Evolutionary conservation across 345 rosid genomes (phyloP).

Genomic region (Moringa oleifera): DNA sequence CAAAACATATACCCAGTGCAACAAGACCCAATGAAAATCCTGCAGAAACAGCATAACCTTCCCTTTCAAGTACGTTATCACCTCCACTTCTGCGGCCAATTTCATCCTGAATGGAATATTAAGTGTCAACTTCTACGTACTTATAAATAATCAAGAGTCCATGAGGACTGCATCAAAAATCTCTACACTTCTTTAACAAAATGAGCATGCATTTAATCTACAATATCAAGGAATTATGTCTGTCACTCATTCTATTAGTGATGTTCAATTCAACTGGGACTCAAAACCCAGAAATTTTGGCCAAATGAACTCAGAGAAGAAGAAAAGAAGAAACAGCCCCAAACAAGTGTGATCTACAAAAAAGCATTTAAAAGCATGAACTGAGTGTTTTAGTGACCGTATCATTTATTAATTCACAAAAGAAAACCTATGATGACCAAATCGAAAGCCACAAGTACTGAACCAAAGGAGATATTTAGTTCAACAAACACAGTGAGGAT

Average conservation of each 20-base stretch:
- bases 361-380: not conserved
- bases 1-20: constrained; percentile 64
- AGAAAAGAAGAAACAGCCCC: too few relatives aligned
- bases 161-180: constrained; percentile 1
- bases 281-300: constrained; percentile 2
- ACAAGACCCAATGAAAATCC: constrained; percentile 97
- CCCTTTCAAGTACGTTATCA: constrained; percentile 98
- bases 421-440: constrained; percentile 7
- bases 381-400: not conserved
- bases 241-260: not conserved
- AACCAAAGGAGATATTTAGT: not conserved
- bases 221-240: constrained; percentile 1
- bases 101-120: constrained; percentile 56
- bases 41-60: constrained; percentile 98
- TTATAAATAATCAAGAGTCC: constrained; percentile 12
- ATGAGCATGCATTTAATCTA: not conserved
- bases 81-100: constrained; percentile 97
- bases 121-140: constrained; percentile 13
- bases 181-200: not conserved
- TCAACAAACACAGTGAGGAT: not conserved
- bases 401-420: constrained; percentile 2
- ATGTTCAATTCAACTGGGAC: not conserved
- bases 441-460: not conserved
- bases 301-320: not conserved
- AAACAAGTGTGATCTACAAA: not conserved